Evolutionary conservation across 2,329 filamentous ascomycete species (phyloP).

Genomic region (Aureobasidium sp.): DNA sequence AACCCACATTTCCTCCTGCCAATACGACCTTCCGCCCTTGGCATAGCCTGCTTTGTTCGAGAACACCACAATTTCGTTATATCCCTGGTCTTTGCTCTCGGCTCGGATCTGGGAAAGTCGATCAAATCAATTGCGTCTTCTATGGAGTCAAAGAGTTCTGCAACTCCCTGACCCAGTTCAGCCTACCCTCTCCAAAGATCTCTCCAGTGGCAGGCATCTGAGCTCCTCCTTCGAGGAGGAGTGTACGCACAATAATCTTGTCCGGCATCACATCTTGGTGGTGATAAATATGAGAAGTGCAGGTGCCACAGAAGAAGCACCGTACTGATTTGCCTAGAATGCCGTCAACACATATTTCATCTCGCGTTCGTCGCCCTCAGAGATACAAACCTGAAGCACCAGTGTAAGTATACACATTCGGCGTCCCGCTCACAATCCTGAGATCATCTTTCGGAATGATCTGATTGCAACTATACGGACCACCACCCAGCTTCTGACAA

Average conservation of each 20-base stretch:
- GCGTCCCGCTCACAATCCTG: conserved; percentile 23
- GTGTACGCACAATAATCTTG: conserved; percentile 33
- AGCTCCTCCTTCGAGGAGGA: conserved; percentile 31
- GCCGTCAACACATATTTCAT: not conserved
- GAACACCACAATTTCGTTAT: not conserved
- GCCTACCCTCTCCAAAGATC: conserved; percentile 32
- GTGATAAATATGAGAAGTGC: conserved; percentile 35
- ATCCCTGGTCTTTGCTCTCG: not conserved
- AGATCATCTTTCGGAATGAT: conserved; percentile 28
- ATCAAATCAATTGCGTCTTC: not conserved
- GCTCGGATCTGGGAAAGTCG: not conserved
- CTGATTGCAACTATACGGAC: conserved; percentile 32
- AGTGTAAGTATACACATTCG: conserved; percentile 27
- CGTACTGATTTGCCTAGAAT: conserved; percentile 28
- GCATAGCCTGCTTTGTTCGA: not conserved
- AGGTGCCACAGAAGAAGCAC: conserved; percentile 33
- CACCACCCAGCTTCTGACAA: conserved; percentile 31
- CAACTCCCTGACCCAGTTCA: conserved; percentile 30
- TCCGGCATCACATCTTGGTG: conserved; percentile 35
- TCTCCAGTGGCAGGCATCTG: conserved; percentile 30
- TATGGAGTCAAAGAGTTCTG: not conserved
- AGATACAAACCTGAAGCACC: conserved; percentile 25
- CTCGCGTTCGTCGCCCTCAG: not conserved
- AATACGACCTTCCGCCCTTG: not conserved
- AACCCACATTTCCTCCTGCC: not conserved